A percentile compares a stretch with the other conserved stretches of the same genome.
Evolutionary conservation across 1,139 yeast species (phyloP).

Genomic region (Blastobotrys ciferrii): DNA sequence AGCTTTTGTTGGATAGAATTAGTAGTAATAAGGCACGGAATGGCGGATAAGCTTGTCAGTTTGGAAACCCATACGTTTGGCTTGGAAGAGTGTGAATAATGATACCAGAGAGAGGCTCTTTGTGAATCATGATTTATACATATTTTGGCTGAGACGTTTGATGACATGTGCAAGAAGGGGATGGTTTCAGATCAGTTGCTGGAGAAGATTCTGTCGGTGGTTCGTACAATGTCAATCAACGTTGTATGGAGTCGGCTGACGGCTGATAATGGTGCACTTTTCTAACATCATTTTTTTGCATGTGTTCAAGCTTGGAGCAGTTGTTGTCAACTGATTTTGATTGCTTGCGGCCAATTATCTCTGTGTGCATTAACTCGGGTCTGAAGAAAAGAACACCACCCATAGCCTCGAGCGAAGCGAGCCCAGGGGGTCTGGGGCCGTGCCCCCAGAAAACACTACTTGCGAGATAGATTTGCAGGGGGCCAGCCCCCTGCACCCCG

Average conservation of each 20-base stretch:
- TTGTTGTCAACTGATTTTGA: neutral
- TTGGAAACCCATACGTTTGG: conserved; percentile 7
- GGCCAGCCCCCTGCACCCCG: too few species aligned
- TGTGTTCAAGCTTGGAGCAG: neutral
- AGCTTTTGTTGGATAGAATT: conserved; percentile 64
- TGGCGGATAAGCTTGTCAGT: conserved; percentile 7
- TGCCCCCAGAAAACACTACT: too few species aligned
- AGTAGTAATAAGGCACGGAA: conserved; percentile 24
- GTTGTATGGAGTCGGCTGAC: conserved; percentile 1
- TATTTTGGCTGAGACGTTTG: conserved; percentile 18
- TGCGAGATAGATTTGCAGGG: too few species aligned
- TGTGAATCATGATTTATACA: conserved; percentile 21
- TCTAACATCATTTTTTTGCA: neutral
- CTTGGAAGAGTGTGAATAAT: conserved; percentile 20
- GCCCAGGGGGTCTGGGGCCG: too few species aligned
- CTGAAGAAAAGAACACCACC: neutral
- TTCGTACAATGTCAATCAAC: neutral
- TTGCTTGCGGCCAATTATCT: neutral
- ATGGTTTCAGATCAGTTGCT: neutral
- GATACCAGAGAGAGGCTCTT: conserved; percentile 20
- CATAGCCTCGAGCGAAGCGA: too few species aligned
- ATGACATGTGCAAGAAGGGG: conserved; percentile 11
- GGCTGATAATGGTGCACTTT: neutral
- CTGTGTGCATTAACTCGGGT: neutral
- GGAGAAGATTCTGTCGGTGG: neutral